Conservation (phyloP, 1,284 basidiomycete genomes). For the Cryptococcus maquisensis region DNA sequence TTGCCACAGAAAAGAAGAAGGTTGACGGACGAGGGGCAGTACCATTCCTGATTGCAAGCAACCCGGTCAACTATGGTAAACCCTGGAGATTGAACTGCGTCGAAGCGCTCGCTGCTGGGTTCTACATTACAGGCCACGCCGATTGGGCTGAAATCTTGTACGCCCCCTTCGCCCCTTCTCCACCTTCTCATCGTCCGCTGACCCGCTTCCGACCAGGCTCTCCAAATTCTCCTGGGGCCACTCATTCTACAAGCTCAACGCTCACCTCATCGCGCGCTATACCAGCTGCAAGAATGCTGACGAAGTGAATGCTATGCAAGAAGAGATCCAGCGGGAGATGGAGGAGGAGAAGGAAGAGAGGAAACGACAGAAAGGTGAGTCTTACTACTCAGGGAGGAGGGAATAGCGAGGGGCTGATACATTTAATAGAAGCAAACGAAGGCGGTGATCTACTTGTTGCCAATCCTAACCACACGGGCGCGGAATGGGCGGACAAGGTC, state of each 20-base stretch:
- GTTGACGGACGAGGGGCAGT: slow-evolving; percentile 54
- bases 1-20: background rate
- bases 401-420: background rate
- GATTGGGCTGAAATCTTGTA: slow-evolving; percentile 67
- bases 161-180: slow-evolving; percentile 11
- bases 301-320: slow-evolving; percentile 65
- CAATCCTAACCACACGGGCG: slow-evolving; percentile 57
- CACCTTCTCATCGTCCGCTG: background rate
- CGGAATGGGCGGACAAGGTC: slow-evolving; percentile 27
- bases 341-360: slow-evolving; percentile 61
- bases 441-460: slow-evolving; percentile 55
- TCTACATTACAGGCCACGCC: slow-evolving; percentile 83
- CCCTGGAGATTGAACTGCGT: slow-evolving; percentile 88
- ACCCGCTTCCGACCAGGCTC: slow-evolving; percentile 50
- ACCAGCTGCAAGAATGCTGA: slow-evolving; percentile 62
- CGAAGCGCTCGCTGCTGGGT: slow-evolving; percentile 86
- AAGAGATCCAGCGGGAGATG: slow-evolving; percentile 68
- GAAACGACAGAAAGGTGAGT: slow-evolving; percentile 54
- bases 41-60: slow-evolving; percentile 85
- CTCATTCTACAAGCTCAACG: slow-evolving; percentile 78
- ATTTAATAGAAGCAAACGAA: slow-evolving; percentile 24
- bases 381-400: background rate
- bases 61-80: slow-evolving; percentile 92
- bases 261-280: slow-evolving; percentile 67
- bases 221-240: slow-evolving; percentile 81